These are phyloP conservation scores for Pythium apleroticum DNA, from an alignment of 352 stramenopile genomes.

Conservation along the genomic window DNA sequence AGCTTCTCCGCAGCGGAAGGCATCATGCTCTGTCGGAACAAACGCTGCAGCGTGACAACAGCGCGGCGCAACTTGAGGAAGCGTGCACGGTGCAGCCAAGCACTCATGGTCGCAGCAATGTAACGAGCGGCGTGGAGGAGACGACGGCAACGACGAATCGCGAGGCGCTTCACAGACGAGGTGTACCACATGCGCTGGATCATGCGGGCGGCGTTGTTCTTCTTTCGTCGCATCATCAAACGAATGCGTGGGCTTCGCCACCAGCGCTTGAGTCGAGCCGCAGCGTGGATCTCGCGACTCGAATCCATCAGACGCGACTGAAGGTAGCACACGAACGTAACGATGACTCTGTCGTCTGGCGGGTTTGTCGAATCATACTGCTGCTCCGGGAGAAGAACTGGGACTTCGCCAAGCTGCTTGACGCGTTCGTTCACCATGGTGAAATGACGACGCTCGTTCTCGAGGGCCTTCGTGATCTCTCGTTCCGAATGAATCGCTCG, in stretches of 20 bases:
- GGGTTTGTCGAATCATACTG: conserved; percentile 88
- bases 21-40: not conserved
- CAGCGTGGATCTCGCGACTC: conserved; percentile 91
- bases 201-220: conserved; percentile 48
- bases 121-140: conserved; percentile 59
- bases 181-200: conserved; percentile 84
- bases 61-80: conserved; percentile 29
- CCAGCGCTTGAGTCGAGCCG: conserved; percentile 85
- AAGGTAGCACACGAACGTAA: conserved; percentile 94
- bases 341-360: conserved; percentile 92
- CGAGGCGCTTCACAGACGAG: conserved; percentile 68
- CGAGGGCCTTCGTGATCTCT: conserved; percentile 30
- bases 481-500: conserved; percentile 20
- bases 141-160: conserved; percentile 66
- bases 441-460: conserved; percentile 87
- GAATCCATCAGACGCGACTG: conserved; percentile 94
- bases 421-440: conserved; percentile 86
- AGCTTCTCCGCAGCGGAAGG: not conserved
- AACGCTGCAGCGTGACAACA: conserved; percentile 28
- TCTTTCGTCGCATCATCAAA: conserved; percentile 56
- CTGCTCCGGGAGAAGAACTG: conserved; percentile 77
- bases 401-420: conserved; percentile 91
- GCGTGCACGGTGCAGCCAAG: conserved; percentile 17
- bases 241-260: conserved; percentile 63
- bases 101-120: conserved; percentile 36